Conservation (phyloP, 1,284 basidiomycete genomes). For the Trametes hirsuta region DNA sequence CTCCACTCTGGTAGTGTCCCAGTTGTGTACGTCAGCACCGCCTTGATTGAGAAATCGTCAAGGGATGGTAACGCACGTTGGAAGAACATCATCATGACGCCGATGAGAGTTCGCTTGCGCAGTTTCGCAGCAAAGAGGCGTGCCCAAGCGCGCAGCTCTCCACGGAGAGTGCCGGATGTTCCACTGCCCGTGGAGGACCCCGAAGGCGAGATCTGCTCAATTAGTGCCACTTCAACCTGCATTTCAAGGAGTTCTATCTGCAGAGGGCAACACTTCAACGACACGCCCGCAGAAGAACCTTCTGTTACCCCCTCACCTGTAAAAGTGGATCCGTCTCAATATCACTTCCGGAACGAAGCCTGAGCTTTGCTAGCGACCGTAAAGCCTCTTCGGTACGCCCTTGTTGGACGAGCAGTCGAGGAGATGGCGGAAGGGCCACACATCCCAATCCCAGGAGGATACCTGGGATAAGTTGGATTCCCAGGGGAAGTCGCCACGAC, state of each 20-base stretch:
- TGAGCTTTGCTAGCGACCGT: conserved; percentile 54
- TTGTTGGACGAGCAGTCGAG: conserved; percentile 64
- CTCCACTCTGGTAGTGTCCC: conserved; percentile 66
- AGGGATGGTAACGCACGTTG: conserved; percentile 56
- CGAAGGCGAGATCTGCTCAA: conserved; percentile 37
- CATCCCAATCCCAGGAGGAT: conserved; percentile 64
- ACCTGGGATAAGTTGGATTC: conserved; percentile 73
- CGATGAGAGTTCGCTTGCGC: conserved; percentile 63
- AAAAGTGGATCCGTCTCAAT: conserved; percentile 53
- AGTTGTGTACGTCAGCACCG: neutral
- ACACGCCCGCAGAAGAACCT: too few relatives aligned
- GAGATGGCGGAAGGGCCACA: conserved; percentile 72
- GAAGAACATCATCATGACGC: conserved; percentile 76
- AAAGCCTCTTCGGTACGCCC: conserved; percentile 48
- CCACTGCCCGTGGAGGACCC: neutral
- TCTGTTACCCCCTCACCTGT: conserved; percentile 43
- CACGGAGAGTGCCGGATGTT: conserved; percentile 31
- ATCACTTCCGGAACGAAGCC: conserved; percentile 44
- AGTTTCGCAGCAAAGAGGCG: conserved; percentile 57
- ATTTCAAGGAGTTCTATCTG: conserved; percentile 77
- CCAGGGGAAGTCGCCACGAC: conserved; percentile 80
- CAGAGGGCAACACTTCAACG: neutral
- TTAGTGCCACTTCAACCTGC: conserved; percentile 61
- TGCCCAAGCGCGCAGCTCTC: conserved; percentile 56
- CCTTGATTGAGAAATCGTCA: neutral